Base-by-base conservation (phyloP, 1,139 yeast genomes). In the Kazachstania sp. region DNA sequence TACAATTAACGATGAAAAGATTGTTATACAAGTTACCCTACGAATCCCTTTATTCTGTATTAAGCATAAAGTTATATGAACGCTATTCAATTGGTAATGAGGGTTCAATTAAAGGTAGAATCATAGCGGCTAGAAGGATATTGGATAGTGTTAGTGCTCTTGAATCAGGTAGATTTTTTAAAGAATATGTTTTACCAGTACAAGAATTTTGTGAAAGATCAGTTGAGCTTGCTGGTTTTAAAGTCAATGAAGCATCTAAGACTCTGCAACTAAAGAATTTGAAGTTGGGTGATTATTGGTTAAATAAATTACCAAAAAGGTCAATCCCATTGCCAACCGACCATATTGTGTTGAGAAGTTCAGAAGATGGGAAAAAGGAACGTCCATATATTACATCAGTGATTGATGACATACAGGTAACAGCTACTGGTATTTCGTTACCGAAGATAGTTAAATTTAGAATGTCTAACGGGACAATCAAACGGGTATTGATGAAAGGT, bases 341-440 rank as follows among this genome's bases (percentile, higher is more conserved):
- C 41, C 59, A 65, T 1, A 56, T 81, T 15, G 63, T 71, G 0
- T 64, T 81, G 1, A 71, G 72, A 12, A 43, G 62, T 3, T 54
- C 64, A 0, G 59, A 61, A 1, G 69, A 71, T 37, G 68, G 74
- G 9, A 66, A 74, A 55, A 49, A 58, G 0, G 54, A 63, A n/a
- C 61, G 81, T 0, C 79, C 88, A 0, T 60, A 63, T 1, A 75
- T 92, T 37, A 44, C 54, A 0, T 54, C 57, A 0, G 72, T 85
- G 2, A 73, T 72, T 6, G 67, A 73, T 0, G 66, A 61, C 3
- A 67, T 88, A 2, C 54, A 64, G 0, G 72, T 87, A 30, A 95
- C 98, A 0, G 63, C 84, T 0, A 78, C 88, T 0, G 98, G 98
- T 1, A 66, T 90, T 15, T 87, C 96, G 56, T 74, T 81, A 50